Evolutionary conservation across 1,139 yeast genomes (phyloP).

Genomic region (Wickerhamomyces sp.): DNA sequence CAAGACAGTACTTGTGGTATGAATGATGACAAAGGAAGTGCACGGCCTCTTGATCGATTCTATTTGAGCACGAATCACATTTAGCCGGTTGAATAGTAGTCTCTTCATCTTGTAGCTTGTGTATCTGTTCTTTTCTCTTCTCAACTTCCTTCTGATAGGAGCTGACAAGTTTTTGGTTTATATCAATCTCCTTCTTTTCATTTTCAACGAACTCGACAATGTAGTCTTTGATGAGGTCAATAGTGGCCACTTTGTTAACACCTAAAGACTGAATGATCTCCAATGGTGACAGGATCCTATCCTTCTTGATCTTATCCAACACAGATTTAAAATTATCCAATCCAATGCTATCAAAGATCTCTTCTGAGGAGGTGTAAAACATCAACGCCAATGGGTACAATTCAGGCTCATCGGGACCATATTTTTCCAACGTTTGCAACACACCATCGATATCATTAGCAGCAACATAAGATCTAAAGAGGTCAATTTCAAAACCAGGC

Average conservation of each 20-base stretch:
- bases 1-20: conserved; percentile 78
- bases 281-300: conserved; percentile 61
- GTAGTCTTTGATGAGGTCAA: conserved; percentile 70
- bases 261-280: conserved; percentile 72
- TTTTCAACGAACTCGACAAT: conserved; percentile 56
- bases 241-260: conserved; percentile 57
- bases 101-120: conserved; percentile 42
- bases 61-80: conserved; percentile 67
- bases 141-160: conserved; percentile 68
- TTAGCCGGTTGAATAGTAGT: conserved; percentile 60
- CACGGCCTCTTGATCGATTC: conserved; percentile 72
- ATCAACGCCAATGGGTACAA: conserved; percentile 63
- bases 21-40: conserved; percentile 88
- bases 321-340: conserved; percentile 45
- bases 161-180: conserved; percentile 60
- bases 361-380: conserved; percentile 56
- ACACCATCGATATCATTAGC: conserved; percentile 55
- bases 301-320: conserved; percentile 47
- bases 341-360: conserved; percentile 49
- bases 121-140: conserved; percentile 46
- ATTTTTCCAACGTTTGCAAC: conserved; percentile 47
- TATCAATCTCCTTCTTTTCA: conserved; percentile 61
- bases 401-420: conserved; percentile 60
- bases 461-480: conserved; percentile 60
- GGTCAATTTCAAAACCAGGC: conserved; percentile 38